Conservation (phyloP, 2,329 filamentous ascomycete species). For the Hypoxylon sp. region DNA sequence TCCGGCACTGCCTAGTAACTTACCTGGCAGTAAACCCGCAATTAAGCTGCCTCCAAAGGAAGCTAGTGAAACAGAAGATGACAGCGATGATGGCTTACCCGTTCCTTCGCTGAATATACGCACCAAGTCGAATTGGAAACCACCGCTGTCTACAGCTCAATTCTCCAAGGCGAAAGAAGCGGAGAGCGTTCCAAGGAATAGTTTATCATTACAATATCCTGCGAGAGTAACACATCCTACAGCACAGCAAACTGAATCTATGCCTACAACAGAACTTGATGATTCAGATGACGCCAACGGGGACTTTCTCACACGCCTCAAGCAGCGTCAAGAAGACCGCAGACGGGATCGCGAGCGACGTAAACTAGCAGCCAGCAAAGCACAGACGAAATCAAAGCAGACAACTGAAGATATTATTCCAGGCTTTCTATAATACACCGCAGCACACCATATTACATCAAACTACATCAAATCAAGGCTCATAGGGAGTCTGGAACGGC, state of each 20-base stretch:
- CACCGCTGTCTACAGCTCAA: constrained; percentile 7
- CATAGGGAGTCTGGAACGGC: constrained; percentile 80
- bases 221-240: neutral
- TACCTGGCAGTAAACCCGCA: constrained; percentile 21
- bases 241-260: neutral
- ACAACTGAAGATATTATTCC: constrained; percentile 48
- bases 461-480: constrained; percentile 21
- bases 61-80: constrained; percentile 30
- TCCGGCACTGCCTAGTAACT: neutral
- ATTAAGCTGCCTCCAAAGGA: constrained; percentile 7
- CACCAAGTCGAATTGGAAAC: neutral
- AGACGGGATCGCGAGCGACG: constrained; percentile 43
- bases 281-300: constrained; percentile 37
- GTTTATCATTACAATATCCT: constrained; percentile 3
- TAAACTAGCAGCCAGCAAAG: constrained; percentile 36
- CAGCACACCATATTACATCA: neutral
- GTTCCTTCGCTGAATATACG: constrained; percentile 11
- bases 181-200: neutral
- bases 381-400: constrained; percentile 23
- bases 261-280: constrained; percentile 17
- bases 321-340: constrained; percentile 48
- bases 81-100: constrained; percentile 45
- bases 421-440: constrained; percentile 47
- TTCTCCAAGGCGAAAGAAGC: neutral
- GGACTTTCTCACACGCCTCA: constrained; percentile 48